Base-by-base conservation (phyloP, 257 asterid species). In the Gentiana dahurica region DNA sequence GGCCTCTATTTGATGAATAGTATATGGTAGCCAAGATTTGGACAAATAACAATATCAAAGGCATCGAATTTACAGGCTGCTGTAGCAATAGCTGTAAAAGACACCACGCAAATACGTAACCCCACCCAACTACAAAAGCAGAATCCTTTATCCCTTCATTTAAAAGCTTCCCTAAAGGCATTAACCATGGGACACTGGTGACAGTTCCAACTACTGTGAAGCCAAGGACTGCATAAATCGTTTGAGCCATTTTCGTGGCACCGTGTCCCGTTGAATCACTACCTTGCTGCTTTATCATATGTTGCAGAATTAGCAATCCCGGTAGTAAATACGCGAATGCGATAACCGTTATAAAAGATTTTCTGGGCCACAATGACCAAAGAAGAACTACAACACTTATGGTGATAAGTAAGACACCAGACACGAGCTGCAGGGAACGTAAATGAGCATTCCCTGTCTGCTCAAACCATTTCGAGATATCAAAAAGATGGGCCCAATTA, bases 401-500 rank as follows among this genome's bases (percentile, higher is more conserved):
- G 57, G 64, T 51, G 67, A 77, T 53, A 48, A 86, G 62, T 53
- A 89, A 65, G 78, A 77, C 46, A 45, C 71, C 53, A 3, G 97
- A 81, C 10, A 71, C 55, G 58, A 81, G 66, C 75, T 81, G 97
- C 67, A 86, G 57, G 44, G 73, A 63, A 57, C 74, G 81, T 63
- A 84, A 54, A 57, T 76, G 57, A 46, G 39, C 41, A 49, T 62
- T 13, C 61, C 91, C 95, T n/a, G 71, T 80, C 66, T 79, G 80
- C 63, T 68, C 83, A 41, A 89, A 87, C 75, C 79, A 74, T 64
- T 89, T 89, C 32, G 96, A 76, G 55, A 86, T 82, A 71, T 89
- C 97, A 1, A 94, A 88, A 60, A 86, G 84, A 71, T 86, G 65
- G 73, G 72, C 60, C 97, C 97, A 89, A 80, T 89, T 89, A 79